Percentiles rank a stretch among this genome's conserved stretches.
phyloP scores from a whole-genome alignment of 805 yeast genomes.

The Cyberlindnera euphorbiiphila region DNA sequence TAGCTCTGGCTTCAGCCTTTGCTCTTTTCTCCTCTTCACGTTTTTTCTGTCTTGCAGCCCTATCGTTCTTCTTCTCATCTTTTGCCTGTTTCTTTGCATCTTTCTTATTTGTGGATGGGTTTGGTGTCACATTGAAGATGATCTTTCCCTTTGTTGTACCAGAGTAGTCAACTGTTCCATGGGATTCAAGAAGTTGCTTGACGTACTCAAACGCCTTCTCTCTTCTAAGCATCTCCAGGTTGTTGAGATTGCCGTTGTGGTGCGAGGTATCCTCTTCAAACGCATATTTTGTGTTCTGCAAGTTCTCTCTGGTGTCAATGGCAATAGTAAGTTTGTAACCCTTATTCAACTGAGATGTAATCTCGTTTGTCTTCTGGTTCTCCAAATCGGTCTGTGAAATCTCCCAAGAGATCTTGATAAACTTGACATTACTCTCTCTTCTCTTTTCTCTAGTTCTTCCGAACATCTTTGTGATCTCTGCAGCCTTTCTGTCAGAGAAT shows the following conservation, averaged over 20 bases:
- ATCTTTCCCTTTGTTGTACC: constrained; percentile 30
- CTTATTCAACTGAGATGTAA: constrained; percentile 39
- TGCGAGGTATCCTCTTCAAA: constrained; percentile 19
- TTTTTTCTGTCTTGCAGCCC: constrained; percentile 23
- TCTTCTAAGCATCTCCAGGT: constrained; percentile 34
- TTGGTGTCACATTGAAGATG: constrained; percentile 28
- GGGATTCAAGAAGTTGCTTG: constrained; percentile 26
- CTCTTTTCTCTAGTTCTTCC: constrained; percentile 28
- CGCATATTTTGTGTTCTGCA: constrained; percentile 17
- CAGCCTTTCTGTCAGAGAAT: constrained; percentile 23
- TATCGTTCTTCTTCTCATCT: constrained; percentile 20
- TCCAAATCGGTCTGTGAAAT: constrained; percentile 49
- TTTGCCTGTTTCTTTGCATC: constrained; percentile 15
- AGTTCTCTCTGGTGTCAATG: constrained; percentile 36
- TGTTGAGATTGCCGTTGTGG: constrained; percentile 20
- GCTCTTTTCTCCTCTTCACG: constrained; percentile 25
- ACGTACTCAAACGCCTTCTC: constrained; percentile 30
- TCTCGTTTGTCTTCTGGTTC: constrained; percentile 51
- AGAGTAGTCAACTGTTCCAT: constrained; percentile 24
- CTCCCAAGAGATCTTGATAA: constrained; percentile 51
- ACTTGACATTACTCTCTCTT: constrained; percentile 37
- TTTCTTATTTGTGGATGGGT: constrained; percentile 19
- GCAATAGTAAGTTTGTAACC: constrained; percentile 36
- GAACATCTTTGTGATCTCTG: constrained; percentile 19
- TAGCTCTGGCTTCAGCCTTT: constrained; percentile 17